These are phyloP conservation scores for Aspergillus steynii DNA, from an alignment of 495 filamentous ascomycete genomes.

Conservation along the genomic window DNA sequence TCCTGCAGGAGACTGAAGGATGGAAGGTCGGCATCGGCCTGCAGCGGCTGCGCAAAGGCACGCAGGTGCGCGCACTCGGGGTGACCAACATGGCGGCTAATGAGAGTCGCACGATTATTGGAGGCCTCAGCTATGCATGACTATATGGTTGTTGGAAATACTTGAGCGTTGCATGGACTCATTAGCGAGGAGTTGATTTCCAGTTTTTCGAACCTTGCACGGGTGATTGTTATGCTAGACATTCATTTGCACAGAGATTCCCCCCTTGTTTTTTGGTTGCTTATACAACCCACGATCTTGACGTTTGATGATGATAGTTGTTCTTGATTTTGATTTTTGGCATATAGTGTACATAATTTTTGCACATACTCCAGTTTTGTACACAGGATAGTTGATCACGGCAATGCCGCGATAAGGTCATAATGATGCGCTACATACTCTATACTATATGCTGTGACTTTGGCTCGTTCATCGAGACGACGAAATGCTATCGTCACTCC, in stretches of 20 bases:
- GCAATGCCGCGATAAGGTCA: background rate
- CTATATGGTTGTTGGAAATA: background rate
- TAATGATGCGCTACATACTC: background rate
- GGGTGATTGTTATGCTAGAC: constrained; percentile 2
- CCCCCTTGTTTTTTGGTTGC: constrained; percentile 9
- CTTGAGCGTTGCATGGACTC: background rate
- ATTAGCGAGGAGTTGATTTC: constrained; percentile 7
- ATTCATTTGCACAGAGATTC: constrained; percentile 14
- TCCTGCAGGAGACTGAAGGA: constrained; percentile 77
- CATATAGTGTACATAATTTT: background rate
- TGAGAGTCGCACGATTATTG: constrained; percentile 20
- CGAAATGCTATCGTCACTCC: too few species aligned
- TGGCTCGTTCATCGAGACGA: too few species aligned
- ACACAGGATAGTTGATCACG: background rate
- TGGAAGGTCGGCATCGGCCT: constrained; percentile 92
- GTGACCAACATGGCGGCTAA: constrained; percentile 34
- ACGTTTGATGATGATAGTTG: background rate
- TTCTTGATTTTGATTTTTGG: background rate
- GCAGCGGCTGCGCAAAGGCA: constrained; percentile 69
- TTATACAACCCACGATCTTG: background rate
- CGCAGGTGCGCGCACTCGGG: constrained; percentile 66
- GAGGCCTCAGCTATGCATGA: constrained; percentile 21
- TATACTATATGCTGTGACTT: too few species aligned
- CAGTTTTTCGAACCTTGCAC: constrained; percentile 5
- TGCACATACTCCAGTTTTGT: constrained; percentile 3